Evolutionary conservation across 495 filamentous ascomycete genomes (phyloP).

Genomic region (Daldinia loculata): DNA sequence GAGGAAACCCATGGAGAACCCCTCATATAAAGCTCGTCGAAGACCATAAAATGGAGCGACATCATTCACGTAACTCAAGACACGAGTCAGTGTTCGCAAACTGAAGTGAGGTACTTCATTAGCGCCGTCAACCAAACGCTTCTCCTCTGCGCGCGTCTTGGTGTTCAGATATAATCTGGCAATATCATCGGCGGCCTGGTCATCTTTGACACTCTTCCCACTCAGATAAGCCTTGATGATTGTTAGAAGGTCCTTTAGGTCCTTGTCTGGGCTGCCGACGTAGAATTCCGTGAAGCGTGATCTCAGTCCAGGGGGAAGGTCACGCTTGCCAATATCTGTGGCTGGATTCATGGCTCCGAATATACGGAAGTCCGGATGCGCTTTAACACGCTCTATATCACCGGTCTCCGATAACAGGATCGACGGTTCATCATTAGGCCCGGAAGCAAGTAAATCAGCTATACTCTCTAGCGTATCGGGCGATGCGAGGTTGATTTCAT

Average conservation of each 20-base stretch:
- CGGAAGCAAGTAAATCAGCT: slow-evolving; percentile 79
- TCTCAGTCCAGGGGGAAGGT: slow-evolving; percentile 83
- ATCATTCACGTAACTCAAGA: slow-evolving; percentile 84
- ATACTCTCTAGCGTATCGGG: slow-evolving; percentile 95
- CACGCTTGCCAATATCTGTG: slow-evolving; percentile 94
- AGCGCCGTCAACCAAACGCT: slow-evolving; percentile 89
- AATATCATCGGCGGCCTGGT: slow-evolving; percentile 75
- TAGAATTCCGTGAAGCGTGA: slow-evolving; percentile 95
- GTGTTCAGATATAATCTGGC: slow-evolving; percentile 86
- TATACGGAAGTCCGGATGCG: slow-evolving; percentile 92
- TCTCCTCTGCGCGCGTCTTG: slow-evolving; percentile 80
- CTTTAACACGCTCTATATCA: slow-evolving; percentile 84
- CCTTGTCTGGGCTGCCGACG: slow-evolving; percentile 85
- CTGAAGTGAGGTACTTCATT: slow-evolving; percentile 96
- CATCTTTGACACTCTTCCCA: slow-evolving; percentile 68
- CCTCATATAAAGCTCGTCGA: slow-evolving; percentile 87
- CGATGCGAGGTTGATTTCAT: slow-evolving; percentile 96
- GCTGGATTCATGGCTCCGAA: slow-evolving; percentile 99
- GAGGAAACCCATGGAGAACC: slow-evolving; percentile 97
- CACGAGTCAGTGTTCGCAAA: slow-evolving; percentile 90
- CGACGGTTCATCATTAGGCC: slow-evolving; percentile 71
- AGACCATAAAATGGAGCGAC: slow-evolving; percentile 88
- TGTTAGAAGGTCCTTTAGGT: slow-evolving; percentile 80
- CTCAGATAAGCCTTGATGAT: slow-evolving; percentile 89
- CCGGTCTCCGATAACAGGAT: slow-evolving; percentile 92